Base-by-base conservation (phyloP, 169 alveolate species). In the Fabrea salina region DNA sequence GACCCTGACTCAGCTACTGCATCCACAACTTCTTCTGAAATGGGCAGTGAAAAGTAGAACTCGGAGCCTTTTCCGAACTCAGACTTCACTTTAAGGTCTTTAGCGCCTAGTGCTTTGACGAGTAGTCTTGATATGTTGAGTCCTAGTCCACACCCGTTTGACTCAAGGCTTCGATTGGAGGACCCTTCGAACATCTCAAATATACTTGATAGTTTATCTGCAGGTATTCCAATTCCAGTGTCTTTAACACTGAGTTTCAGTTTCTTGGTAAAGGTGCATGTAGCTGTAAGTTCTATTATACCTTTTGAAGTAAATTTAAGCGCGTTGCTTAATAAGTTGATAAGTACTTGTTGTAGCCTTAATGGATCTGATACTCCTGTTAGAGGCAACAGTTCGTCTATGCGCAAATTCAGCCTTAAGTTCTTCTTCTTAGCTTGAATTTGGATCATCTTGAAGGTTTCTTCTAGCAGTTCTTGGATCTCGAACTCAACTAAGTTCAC, bases 321-420 rank as follows among this genome's bases (percentile, higher is more conserved):
- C 1, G 76, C 76, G 41, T 66, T 66, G 61, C 57, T 66, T 40
- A 66, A 66, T 32, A 66, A n/a, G 8, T 66, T 66, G 27, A 66
- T 7, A 32, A 66, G 33, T 8, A 66, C 76, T 5, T 66, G 51
- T 25, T 35, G 11, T 5, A 32, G 19, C 27, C 76, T 35, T 13
- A 39, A 66, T 1, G 33, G 57, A 66, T 66, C 76, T 19, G 57
- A 30, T n/a, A 27, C 25, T 58, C 25, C 59, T 22, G 27, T 4
- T 51, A 22, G 39, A 4, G 59, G 59, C 1, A 51, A 22, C 59
- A 51, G 19, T 51, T 30, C 37, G 27, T 51, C 59, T 22, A 51
- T 51, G 6, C 59, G 19, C 19, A 22, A 51, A 6, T 33, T 51
- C 25, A 51, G 59, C 59, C 59, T 51, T 33, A 51, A 51, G 27